Percentiles rank a stretch among this genome's conserved stretches.
These are phyloP conservation scores for Apiospora sp. DNA, from an alignment of 2,329 filamentous ascomycete genomes.

Conservation along the genomic window DNA sequence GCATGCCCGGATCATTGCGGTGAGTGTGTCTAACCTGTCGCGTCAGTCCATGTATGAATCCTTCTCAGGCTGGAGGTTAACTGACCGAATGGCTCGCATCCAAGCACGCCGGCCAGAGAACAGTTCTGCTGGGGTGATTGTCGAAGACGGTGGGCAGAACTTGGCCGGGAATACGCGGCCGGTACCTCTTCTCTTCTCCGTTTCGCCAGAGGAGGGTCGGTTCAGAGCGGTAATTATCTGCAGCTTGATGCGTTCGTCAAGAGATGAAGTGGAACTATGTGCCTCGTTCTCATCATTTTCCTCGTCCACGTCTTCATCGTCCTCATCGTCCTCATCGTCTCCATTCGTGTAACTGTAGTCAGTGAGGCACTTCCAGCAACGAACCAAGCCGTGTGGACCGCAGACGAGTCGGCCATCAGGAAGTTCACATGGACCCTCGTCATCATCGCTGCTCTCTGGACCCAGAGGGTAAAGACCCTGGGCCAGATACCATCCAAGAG, in stretches of 20 bases:
- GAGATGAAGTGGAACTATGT: not conserved
- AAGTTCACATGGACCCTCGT: conserved; percentile 44
- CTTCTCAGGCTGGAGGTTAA: not conserved
- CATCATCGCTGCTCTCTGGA: conserved; percentile 42
- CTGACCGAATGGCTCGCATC: not conserved
- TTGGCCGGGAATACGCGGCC: conserved; percentile 43
- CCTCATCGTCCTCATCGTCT: conserved; percentile 30
- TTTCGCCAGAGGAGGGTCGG: not conserved
- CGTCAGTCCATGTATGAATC: not conserved
- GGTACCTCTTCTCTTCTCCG: conserved; percentile 37
- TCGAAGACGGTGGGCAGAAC: conserved; percentile 40
- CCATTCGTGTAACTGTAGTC: conserved; percentile 48
- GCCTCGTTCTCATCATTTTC: conserved; percentile 23
- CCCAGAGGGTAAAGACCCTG: conserved; percentile 39
- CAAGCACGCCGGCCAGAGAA: conserved; percentile 34
- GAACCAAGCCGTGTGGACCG: conserved; percentile 42
- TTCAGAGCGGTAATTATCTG: not conserved
- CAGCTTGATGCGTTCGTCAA: not conserved
- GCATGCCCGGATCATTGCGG: conserved; percentile 37
- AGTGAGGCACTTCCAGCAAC: conserved; percentile 43
- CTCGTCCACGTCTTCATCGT: conserved; percentile 29
- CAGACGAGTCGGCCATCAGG: conserved; percentile 48
- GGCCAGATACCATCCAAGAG: conserved; percentile 38
- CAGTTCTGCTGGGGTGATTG: conserved; percentile 36
- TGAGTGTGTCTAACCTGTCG: conserved; percentile 38